Percentiles rank a stretch among this genome's conserved stretches.
Evolutionary conservation across 768 basidiomycete genomes (phyloP).

Genomic region (Lactifluus echinatus): DNA sequence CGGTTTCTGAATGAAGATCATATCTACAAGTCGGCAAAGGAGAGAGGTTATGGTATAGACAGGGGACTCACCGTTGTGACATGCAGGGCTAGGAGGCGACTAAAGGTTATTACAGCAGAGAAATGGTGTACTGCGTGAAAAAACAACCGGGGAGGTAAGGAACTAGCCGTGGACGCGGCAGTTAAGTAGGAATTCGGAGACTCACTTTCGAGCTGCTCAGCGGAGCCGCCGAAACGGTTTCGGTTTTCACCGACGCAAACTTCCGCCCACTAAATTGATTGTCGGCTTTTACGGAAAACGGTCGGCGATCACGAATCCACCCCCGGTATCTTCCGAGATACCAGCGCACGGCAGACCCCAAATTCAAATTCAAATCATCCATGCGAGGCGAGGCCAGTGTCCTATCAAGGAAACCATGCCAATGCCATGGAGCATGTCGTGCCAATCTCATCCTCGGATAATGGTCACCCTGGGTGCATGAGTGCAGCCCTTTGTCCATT

Average conservation of each 20-base stretch:
- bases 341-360: background rate
- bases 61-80: background rate
- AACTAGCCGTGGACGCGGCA: conserved; percentile 1
- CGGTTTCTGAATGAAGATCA: background rate
- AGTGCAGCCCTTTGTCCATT: background rate
- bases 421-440: background rate
- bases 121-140: no score
- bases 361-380: background rate
- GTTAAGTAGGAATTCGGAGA: conserved; percentile 12
- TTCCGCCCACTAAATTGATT: conserved; percentile 4
- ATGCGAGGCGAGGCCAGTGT: background rate
- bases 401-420: background rate
- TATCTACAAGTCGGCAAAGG: background rate
- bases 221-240: background rate
- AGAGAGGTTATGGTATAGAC: background rate
- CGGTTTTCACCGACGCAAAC: conserved; percentile 1
- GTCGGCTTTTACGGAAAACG: conserved; percentile 17
- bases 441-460: background rate
- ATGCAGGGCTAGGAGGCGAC: background rate
- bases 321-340: conserved; percentile 6
- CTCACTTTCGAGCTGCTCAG: background rate
- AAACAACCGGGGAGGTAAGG: background rate
- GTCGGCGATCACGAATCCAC: conserved; percentile 17
- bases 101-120: background rate
- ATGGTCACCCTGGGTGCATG: background rate